Base-by-base conservation (phyloP, 331 rosid species). In the Cydonia oblonga region DNA sequence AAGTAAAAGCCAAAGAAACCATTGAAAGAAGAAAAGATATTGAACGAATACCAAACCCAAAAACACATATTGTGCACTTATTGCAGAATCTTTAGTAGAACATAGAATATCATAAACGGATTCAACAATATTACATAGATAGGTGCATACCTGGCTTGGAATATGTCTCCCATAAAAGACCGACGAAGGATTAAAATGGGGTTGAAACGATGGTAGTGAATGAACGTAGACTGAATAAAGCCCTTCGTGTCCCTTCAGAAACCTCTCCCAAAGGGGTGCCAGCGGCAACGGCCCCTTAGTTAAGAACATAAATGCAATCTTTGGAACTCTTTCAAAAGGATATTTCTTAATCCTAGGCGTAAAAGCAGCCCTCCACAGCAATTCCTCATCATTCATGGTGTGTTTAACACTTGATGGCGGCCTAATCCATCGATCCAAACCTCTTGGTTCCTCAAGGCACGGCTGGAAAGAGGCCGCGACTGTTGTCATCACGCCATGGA, bases 231-330 rank as follows among this genome's bases (percentile, higher is more conserved):
- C 58, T 2, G 96, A 89, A 79, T 75, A 91, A 40, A 57, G 65
- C 35, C 78, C 76, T 44, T 91, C 85, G 19, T 91, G 90, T 4
- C 96, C 97, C 73, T 83, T 80, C 38, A 93, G 66, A 88, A 93
- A 93, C 83, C 88, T 93, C 89, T 93, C 97, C 98, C 98, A 93
- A 56, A 93, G 86, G 8, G 91, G 96, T 32, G 98, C 88, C 20
- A 93, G 77, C 9, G 96, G 97, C 90, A 93, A 71, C 2, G 96
- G 96, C 24, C 98, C 98, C 72, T 89, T 93, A 5, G 97, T 91
- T 82, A 93, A 79, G 84, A 93, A 93, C 98, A 93, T 93, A 51
- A 93, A 87, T 33, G 97, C 98, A 81, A 91, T 78, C 91, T 91
- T 93, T 0, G 92, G 97, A 80, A 89, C 96, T 72, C 96, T 85